Base-by-base conservation (phyloP, 768 basidiomycete species). In the Tulasnella calospora region DNA sequence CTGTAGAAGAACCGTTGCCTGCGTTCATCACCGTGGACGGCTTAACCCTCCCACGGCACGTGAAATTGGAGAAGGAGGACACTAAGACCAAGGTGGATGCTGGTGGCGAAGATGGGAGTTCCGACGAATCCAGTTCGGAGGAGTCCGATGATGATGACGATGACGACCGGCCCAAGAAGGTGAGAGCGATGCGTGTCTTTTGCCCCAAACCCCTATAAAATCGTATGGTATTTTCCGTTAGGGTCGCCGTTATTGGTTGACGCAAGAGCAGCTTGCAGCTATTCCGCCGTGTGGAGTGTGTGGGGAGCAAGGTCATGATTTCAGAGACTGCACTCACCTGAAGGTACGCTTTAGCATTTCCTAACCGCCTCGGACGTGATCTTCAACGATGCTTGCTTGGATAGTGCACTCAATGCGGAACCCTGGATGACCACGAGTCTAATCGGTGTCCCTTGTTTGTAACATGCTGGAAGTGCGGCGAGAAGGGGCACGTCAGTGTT, bases 351-450 rank as follows among this genome's bases (percentile, higher is more conserved):
- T 67, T 13, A 27, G 12, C 23, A 75, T n/a, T 33, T 55, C 30
- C 55, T 47, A 10, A 9, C 23, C 51, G 38, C 19, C n/a, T 40
- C 27, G 23, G 17, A 33, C 27, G 17, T 15, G 27, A 23, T 57
- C 3, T 75, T 17, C 3, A 33, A 35, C n/a, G 3, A 46, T 51
- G 27, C 23, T 76, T 23, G 47, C 13, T 38, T 36, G 35, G 10
- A 23, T n/a, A 76, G 75, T 76, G 75, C 75, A 35, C 67, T 7
- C 40, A 55, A 70, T 76, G 75, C 27, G 75, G 75, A 10, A 30
- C 67, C 30, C 10, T 61, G 75, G 75, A 76, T 61, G 75, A 76
- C 57, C 75, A 76, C 75, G 40, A 61, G 36, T 40, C 57, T n/a
- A 41, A 57, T 17, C 15, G 40, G 6, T 76, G 75, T 61, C 75